Evolutionary conservation across 345 rosid genomes (phyloP).

Genomic region (Leavenworthia alabamica): DNA sequence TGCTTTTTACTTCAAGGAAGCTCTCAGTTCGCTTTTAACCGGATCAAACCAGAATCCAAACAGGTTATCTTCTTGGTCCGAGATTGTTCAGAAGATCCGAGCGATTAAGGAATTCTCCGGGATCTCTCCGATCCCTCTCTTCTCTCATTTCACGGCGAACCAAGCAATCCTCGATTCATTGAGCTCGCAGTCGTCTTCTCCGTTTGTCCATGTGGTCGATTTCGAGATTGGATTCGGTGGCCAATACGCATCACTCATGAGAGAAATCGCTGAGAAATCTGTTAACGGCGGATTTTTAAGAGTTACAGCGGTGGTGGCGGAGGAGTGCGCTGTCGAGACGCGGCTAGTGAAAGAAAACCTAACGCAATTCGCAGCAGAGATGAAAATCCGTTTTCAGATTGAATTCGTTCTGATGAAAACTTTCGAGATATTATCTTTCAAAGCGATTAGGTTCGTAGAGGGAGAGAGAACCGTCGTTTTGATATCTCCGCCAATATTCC

Average conservation of each 20-base stretch:
- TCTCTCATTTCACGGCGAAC: constrained; percentile 73
- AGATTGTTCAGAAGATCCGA: constrained; percentile 61
- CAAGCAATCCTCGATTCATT: constrained; percentile 83
- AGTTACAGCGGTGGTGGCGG: constrained; percentile 74
- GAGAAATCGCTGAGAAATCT: constrained; percentile 58
- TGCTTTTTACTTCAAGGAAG: constrained; percentile 86
- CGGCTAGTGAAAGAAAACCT: constrained; percentile 67
- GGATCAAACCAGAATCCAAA: constrained; percentile 36
- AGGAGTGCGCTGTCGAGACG: constrained; percentile 60
- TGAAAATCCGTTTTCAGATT: constrained; percentile 61
- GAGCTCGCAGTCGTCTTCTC: constrained; percentile 37
- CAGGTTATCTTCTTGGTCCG: constrained; percentile 54
- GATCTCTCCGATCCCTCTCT: constrained; percentile 85
- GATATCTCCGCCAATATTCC: constrained; percentile 58
- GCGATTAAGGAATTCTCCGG: constrained; percentile 68
- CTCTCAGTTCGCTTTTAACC: constrained; percentile 51
- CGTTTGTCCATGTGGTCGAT: constrained; percentile 72
- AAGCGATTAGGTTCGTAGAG: constrained; percentile 57
- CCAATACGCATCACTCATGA: constrained; percentile 85
- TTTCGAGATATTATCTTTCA: constrained; percentile 68
- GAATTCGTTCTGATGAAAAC: constrained; percentile 63
- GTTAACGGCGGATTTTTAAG: constrained; percentile 45
- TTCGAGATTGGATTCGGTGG: constrained; percentile 92
- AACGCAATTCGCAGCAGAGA: constrained; percentile 70
- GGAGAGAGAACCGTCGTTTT: constrained; percentile 62